Base-by-base conservation (phyloP, 2,329 filamentous ascomycete genomes). In the Ceratocystis albifundus region DNA sequence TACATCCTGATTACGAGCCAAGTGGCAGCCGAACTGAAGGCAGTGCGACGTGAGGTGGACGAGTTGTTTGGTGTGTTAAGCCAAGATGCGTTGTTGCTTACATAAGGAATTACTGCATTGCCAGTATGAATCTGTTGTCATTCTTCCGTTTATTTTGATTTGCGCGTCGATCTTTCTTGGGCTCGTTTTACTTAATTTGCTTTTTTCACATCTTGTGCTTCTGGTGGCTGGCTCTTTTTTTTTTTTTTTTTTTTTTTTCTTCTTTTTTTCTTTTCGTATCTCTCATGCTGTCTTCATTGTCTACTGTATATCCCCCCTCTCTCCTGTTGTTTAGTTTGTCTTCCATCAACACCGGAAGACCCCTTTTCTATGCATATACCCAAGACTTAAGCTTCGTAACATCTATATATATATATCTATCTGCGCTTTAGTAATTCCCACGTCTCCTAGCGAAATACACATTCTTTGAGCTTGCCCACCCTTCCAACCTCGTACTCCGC, bases 401-500 rank as follows among this genome's bases (percentile, higher is more conserved):
- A 50, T 50, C 46, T 50, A 8, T 12, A 50, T 50, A n/a, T 22
- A 50, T 50, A 8, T 12, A 50, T 50, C 5, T 22, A 50, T n/a
- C 10, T n/a, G n/a, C 46, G n/a, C 46, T 22, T n/a, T 15, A n/a
- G 7, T 2, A 22, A 61, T 41, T 41, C 8, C 64, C 41, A 46
- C 44, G 44, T 30, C 41, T 17, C 44, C 46, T 36, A 30, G 69
- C 69, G 87, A 69, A 86, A 84, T 50, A 80, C 77, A 70, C 83
- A 83, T 74, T 90, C 87, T 73, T 80, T 84, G 10, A 88, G 74
- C 71, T 74, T 82, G 1, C 88, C 88, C 66, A 81, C 79, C 62
- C 79, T 81, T 30, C 84, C 80, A 55, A 89, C 75, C 75, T 89
- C 88, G 77, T 93, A 97, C 77, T 97, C 94, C 1, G 93, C 81